Percentiles rank a stretch among this genome's conserved stretches.
phyloP scores from a whole-genome alignment of 352 stramenopile genomes.

The Phytophthora cactorum region DNA sequence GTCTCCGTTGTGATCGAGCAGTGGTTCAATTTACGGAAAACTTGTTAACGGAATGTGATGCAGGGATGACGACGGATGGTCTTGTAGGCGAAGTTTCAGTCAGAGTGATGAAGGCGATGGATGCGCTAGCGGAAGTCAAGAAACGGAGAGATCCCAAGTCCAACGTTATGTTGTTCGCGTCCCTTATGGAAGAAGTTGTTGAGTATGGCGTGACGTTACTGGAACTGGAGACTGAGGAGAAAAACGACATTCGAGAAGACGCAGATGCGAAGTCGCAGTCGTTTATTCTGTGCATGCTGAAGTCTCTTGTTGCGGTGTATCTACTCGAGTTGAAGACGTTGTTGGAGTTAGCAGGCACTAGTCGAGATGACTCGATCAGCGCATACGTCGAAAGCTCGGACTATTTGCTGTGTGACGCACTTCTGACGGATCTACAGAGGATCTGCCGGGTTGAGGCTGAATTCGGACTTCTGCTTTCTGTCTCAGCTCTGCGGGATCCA shows the following conservation, averaged over 20 bases:
- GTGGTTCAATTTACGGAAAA: constrained; percentile 73
- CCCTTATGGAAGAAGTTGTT: constrained; percentile 61
- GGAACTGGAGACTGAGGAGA: constrained; percentile 42
- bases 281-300: constrained; percentile 45
- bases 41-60: constrained; percentile 40
- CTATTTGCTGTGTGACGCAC: constrained; percentile 37
- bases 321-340: constrained; percentile 37
- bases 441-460: constrained; percentile 52
- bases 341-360: constrained; percentile 24
- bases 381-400: constrained; percentile 32
- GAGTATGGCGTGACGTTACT: constrained; percentile 54
- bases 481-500: constrained; percentile 54
- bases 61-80: background rate
- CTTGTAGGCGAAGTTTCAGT: constrained; percentile 15
- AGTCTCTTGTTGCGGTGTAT: constrained; percentile 39
- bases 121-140: constrained; percentile 53
- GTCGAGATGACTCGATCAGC: constrained; percentile 19
- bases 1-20: constrained; percentile 56
- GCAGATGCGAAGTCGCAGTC: constrained; percentile 13
- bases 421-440: constrained; percentile 54
- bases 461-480: constrained; percentile 63
- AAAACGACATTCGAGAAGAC: background rate
- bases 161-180: constrained; percentile 41
- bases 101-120: constrained; percentile 26
- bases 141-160: constrained; percentile 31